Base-by-base conservation (phyloP, 2,329 filamentous ascomycete genomes). In the Teratosphaeriaceae sp. region DNA sequence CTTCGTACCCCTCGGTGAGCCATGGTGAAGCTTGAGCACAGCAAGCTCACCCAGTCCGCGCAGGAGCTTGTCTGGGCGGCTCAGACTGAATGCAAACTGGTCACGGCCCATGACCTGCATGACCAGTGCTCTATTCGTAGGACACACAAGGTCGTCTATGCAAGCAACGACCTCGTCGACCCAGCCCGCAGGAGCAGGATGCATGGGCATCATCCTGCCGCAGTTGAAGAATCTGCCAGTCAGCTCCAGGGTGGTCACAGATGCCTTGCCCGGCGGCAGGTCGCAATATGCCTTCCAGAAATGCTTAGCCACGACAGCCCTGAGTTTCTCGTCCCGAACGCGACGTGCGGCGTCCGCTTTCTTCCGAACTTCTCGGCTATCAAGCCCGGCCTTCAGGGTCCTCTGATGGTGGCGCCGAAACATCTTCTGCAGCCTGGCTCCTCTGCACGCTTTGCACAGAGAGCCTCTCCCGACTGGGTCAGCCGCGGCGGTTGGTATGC, bases 261-360 rank as follows among this genome's bases (percentile, higher is more conserved):
- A 44, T 12, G 19, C 12, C n/a, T 42, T 20, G 23, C 23, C 27
- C 12, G 15, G 19, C 11, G 46, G 46, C 18, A 43, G 40, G 12
- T 38, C 16, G 38, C 46, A 49, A 30, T 50, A 50, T 3, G 30
- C 16, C 18, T 43, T 46, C 46, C 46, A 49, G 26, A 48, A 38
- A 5, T 15, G 11, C 11, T n/a, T n/a, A 16, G 13, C 24, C 13
- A 35, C 23, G 15, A 42, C 26, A 13, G 13, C 21, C n/a, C 8
- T 29, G 13, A 41, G 18, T 12, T 24, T 37, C 19, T 12, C 24
- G 9, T 38, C 5, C 13, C 27, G 45, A 12, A 22, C 9, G 15
- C 38, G 9, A 18, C 15, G 19, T 15, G 22, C 29, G 3, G 20
- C 22, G 12, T 35, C 5, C 3, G 22, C 15, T 2, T 30, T 16